Evolutionary conservation across 2,329 filamentous ascomycete species (phyloP).

Genomic region (Monilinia aucupariae): DNA sequence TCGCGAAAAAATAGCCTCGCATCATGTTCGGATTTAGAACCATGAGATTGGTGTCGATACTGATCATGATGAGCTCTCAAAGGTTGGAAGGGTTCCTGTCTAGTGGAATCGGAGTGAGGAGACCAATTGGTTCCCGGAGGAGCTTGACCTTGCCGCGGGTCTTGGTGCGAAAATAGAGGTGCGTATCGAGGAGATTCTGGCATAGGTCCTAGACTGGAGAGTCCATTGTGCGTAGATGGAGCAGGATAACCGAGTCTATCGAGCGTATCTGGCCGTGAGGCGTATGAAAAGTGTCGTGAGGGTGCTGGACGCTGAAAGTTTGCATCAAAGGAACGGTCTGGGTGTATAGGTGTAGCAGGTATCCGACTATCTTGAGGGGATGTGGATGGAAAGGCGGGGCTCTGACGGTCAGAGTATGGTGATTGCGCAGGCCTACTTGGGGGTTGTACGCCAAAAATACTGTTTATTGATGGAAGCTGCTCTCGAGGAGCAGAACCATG

Average conservation of each 20-base stretch:
- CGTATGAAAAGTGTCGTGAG: conserved; percentile 24
- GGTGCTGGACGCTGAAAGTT: conserved; percentile 29
- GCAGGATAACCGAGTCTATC: conserved; percentile 30
- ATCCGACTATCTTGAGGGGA: conserved; percentile 30
- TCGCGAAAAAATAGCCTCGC: conserved; percentile 27
- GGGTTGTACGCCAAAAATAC: conserved; percentile 30
- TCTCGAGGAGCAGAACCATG: conserved; percentile 28
- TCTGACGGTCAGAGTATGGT: conserved; percentile 33
- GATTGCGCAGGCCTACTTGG: conserved; percentile 26
- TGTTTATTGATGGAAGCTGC: conserved; percentile 34
- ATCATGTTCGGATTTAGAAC: conserved; percentile 27
- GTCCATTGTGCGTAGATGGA: conserved; percentile 21
- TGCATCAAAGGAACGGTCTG: conserved; percentile 28
- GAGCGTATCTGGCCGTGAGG: conserved; percentile 25
- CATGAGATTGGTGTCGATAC: conserved; percentile 19
- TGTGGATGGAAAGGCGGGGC: conserved; percentile 30
- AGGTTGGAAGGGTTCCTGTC: conserved; percentile 29
- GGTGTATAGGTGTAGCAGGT: conserved; percentile 27
- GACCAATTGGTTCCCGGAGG: conserved; percentile 30
- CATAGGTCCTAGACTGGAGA: conserved; percentile 16
- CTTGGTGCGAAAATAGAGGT: conserved; percentile 20
- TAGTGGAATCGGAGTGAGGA: conserved; percentile 27
- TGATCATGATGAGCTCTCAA: conserved; percentile 29
- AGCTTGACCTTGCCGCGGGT: conserved; percentile 22
- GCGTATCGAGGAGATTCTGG: conserved; percentile 33